These are phyloP conservation scores for Aphanomyces stellatus DNA, from an alignment of 352 stramenopile species.

Conservation along the genomic window DNA sequence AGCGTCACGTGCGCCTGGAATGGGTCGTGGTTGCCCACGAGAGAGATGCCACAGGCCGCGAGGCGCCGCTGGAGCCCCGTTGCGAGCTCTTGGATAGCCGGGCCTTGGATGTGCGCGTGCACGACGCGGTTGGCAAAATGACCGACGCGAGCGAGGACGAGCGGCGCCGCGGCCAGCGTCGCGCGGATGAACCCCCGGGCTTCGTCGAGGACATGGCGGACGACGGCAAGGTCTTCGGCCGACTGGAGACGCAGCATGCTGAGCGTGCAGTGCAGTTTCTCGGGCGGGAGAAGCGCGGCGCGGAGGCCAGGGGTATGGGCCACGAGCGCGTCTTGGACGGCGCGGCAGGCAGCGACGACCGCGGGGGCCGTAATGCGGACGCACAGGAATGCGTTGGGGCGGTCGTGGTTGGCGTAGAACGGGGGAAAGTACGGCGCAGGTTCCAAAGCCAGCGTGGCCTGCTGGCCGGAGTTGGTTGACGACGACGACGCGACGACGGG, in stretches of 20 bases:
- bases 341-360: neutral
- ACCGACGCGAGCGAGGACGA: neutral
- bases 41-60: neutral
- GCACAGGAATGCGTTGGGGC: conserved; percentile 17
- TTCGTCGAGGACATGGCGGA: conserved; percentile 1
- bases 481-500: no score
- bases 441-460: neutral
- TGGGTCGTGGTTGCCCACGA: conserved; percentile 13
- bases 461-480: neutral
- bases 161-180: neutral
- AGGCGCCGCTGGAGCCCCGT: neutral
- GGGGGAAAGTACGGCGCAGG: conserved; percentile 1
- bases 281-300: neutral
- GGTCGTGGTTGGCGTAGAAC: conserved; percentile 14
- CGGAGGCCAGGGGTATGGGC: neutral
- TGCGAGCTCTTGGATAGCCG: neutral
- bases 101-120: neutral
- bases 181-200: neutral
- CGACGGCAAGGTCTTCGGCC: neutral
- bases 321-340: neutral
- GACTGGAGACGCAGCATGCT: neutral
- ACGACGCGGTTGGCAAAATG: conserved; percentile 14
- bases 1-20: conserved; percentile 14
- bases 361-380: conserved; percentile 6
- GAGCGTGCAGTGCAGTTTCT: conserved; percentile 8